phyloP scores from a whole-genome alignment of 2,329 filamentous ascomycete species.

The Fusarium tjaetaba region DNA sequence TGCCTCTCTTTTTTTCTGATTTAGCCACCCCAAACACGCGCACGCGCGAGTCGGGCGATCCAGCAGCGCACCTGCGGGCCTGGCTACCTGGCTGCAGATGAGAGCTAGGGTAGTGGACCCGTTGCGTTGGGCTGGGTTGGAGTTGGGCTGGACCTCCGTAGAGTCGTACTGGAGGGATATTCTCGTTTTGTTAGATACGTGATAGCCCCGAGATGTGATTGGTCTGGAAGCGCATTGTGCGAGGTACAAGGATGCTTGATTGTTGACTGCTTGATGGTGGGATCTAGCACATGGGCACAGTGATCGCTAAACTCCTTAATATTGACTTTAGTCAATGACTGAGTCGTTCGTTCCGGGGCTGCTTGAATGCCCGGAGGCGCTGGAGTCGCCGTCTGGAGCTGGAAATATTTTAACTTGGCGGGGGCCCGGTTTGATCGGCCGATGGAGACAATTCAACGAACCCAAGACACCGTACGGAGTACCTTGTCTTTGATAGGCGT shows the following conservation, averaged over 20 bases:
- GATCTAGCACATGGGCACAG: neutral
- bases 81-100: constrained; percentile 19
- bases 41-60: constrained; percentile 34
- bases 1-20: constrained; percentile 28
- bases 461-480: neutral
- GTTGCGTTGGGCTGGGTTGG: constrained; percentile 32
- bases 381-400: constrained; percentile 30
- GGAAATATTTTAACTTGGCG: constrained; percentile 25
- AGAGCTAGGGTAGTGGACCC: constrained; percentile 30
- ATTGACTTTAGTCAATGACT: neutral
- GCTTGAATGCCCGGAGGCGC: constrained; percentile 6
- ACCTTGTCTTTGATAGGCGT: neutral
- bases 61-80: constrained; percentile 30
- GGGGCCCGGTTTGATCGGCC: constrained; percentile 41
- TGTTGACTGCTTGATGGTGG: neutral
- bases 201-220: constrained; percentile 17
- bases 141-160: constrained; percentile 18
- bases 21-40: constrained; percentile 39
- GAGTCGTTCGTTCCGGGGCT: constrained; percentile 12
- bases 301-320: constrained; percentile 5
- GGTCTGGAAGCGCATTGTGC: constrained; percentile 2
- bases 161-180: neutral
- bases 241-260: neutral
- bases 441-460: constrained; percentile 22
- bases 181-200: constrained; percentile 16